Conservation (phyloP, 345 rosid species). For the Brassica cretica region DNA sequence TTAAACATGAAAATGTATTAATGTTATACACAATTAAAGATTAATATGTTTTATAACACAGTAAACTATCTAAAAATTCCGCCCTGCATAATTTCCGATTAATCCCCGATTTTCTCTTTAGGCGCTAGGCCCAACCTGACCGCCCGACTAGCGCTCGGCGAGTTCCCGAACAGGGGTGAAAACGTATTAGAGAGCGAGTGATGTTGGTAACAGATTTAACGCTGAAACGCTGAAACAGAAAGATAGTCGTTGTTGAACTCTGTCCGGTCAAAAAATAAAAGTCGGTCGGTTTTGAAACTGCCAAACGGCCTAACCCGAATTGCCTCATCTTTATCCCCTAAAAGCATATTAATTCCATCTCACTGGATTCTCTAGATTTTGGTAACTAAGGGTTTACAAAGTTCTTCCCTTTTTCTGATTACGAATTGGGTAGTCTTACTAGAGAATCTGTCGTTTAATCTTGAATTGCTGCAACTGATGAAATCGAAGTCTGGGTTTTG, state of each 20-base stretch:
- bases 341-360: background rate
- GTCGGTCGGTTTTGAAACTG: slow-evolving; percentile 13
- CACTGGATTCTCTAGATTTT: slow-evolving; percentile 8
- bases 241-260: background rate
- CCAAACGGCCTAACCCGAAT: background rate
- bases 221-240: background rate
- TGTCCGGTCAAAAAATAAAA: background rate
- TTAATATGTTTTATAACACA: too few relatives aligned
- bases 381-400: background rate
- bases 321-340: background rate
- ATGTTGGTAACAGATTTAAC: background rate
- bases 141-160: too few relatives aligned
- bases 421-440: background rate
- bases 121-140: too few relatives aligned
- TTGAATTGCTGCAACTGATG: background rate
- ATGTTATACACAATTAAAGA: too few relatives aligned
- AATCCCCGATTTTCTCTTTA: too few relatives aligned
- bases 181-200: slow-evolving; percentile 1
- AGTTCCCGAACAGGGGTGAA: background rate
- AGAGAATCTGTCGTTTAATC: background rate
- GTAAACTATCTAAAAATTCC: too few relatives aligned
- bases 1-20: too few relatives aligned
- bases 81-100: too few relatives aligned
- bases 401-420: background rate
- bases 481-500: background rate